phyloP scores from a whole-genome alignment of 768 basidiomycete species.

The Asterophora lycoperdoides region DNA sequence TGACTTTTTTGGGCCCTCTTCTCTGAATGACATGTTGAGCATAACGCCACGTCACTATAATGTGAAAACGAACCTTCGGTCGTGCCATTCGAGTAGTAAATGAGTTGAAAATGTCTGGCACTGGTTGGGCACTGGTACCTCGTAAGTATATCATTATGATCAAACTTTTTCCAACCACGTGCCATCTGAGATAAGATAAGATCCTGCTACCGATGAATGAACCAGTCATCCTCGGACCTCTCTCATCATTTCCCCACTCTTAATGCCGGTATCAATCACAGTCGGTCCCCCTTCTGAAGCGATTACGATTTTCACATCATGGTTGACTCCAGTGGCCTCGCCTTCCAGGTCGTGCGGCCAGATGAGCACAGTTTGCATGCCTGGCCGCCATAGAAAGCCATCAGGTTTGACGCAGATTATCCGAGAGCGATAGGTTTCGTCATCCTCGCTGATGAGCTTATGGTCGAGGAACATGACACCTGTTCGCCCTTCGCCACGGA shows the following conservation, averaged over 20 bases:
- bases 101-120: not conserved
- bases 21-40: not conserved
- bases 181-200: not conserved
- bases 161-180: not conserved
- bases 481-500: not conserved
- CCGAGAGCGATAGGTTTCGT: not conserved
- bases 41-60: not conserved
- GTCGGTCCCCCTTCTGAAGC: not conserved
- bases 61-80: not conserved
- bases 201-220: not conserved
- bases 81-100: not conserved
- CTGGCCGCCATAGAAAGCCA: not conserved
- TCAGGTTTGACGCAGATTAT: conserved; percentile 7
- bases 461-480: conserved; percentile 1
- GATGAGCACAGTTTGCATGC: not conserved
- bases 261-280: conserved; percentile 4
- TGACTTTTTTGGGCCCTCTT: not conserved
- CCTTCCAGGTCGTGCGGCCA: conserved; percentile 2
- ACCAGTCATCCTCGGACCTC: conserved; percentile 8
- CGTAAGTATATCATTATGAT: no score
- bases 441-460: not conserved
- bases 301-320: not conserved
- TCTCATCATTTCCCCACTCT: conserved; percentile 2
- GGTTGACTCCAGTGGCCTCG: not conserved
- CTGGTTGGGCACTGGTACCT: no score